Evolutionary conservation across 1,284 basidiomycete genomes (phyloP).

Genomic region (Moesziomyces globuligerus): DNA sequence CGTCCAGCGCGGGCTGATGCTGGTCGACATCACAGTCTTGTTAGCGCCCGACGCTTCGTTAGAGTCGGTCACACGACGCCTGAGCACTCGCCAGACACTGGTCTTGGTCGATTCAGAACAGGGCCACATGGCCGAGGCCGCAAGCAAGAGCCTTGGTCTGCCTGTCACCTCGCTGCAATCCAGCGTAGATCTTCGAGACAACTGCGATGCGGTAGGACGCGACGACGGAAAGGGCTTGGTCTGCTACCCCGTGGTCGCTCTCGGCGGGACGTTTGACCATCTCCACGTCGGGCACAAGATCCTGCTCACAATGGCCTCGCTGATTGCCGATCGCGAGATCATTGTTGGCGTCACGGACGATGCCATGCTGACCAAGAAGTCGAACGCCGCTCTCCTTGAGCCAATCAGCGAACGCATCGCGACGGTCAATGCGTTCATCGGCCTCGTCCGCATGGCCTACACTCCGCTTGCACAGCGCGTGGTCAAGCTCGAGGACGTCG

Average conservation of each 20-base stretch:
- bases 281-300: constrained; percentile 98
- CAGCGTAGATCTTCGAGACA: constrained; percentile 3
- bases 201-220: constrained; percentile 9
- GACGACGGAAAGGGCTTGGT: constrained; percentile 34
- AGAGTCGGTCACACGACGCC: constrained; percentile 1
- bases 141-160: constrained; percentile 15
- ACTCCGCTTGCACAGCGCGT: constrained; percentile 42
- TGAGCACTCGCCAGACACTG: constrained; percentile 1
- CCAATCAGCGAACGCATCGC: constrained; percentile 70
- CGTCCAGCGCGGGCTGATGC: constrained; percentile 34
- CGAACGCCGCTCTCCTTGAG: constrained; percentile 78
- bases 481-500: constrained; percentile 58
- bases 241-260: constrained; percentile 61
- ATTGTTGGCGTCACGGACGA: constrained; percentile 88
- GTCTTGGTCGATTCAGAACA: constrained; percentile 21
- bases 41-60: constrained; percentile 31
- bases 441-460: constrained; percentile 37
- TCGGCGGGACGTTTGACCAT: constrained; percentile 93
- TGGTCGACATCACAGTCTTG: constrained; percentile 57
- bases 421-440: constrained; percentile 56
- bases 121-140: not conserved
- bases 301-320: constrained; percentile 87
- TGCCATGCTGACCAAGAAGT: constrained; percentile 79
- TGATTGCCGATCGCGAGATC: constrained; percentile 80
- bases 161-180: constrained; percentile 4